Base-by-base conservation (phyloP, 2,329 filamentous ascomycete genomes). In the Monosporascus sp. region DNA sequence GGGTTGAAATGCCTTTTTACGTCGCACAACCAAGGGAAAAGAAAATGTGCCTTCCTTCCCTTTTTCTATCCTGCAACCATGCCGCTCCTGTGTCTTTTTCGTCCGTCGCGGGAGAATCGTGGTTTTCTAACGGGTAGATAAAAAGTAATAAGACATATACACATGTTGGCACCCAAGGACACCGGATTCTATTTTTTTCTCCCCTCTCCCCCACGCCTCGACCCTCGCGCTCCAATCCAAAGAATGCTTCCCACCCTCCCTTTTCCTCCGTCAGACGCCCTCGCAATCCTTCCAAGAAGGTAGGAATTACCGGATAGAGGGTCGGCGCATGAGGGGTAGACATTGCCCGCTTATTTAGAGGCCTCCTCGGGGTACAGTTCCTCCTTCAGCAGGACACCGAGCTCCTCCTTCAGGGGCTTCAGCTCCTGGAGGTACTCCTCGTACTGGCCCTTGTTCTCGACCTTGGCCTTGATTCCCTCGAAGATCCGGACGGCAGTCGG, bases 381-480 rank as follows among this genome's bases (percentile, higher is more conserved):
- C 82, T 97, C 93, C 82, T 94, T 96, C 66, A 97, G 83, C 62
- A 84, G 79, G 67, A 97, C 85, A 66, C 93, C 93, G 60, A 97
- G 86, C 80, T 97, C 93, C 81, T 96, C 90, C 68, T 92, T 87
- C 68, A 97, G 81, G 61, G 87, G 81, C 81, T 96, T 91, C 65
- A 99, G 90, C 79, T 96, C 90, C 70, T 89, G 82, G 58, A 99
- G 86, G 78, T 96, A 97, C 80, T 96, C 88, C 70, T 97, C 84
- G 80, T 99, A 99, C 80, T 99, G 94, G 69, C 85, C 84, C 77
- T 91, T 88, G 85, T 96, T 99, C 85, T 99, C 94, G 65, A 97
- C 94, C 86, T 99, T 99, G 77, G 91, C 90, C 81, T 96, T 97
- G 84, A 99, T 88, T 70, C 93, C 94, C 85, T 99, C 94, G 74